Percentiles rank a stretch among this genome's conserved stretches.
Conservation (phyloP, 139 green algal species). For the Trebouxia sp. region DNA sequence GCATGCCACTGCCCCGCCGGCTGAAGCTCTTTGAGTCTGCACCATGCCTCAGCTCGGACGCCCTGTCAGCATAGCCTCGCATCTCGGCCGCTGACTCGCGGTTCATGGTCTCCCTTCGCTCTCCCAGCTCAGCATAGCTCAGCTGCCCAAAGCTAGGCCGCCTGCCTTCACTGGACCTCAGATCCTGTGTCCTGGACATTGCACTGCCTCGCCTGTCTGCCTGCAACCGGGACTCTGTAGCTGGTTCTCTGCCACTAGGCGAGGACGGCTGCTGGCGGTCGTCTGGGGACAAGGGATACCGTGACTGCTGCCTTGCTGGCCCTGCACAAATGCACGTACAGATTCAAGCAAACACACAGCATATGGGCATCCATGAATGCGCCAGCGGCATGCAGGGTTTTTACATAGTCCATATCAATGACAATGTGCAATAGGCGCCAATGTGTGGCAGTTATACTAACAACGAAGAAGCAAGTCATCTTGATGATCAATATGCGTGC, state of each 20-base stretch:
- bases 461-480: no score
- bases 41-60: background rate
- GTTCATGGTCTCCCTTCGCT: background rate
- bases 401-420: no score
- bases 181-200: background rate
- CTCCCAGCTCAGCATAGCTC: constrained; percentile 4
- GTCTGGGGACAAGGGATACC: background rate
- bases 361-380: no score
- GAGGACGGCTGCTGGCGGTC: background rate
- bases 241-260: background rate
- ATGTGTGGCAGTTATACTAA: no score
- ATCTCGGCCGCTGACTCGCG: background rate
- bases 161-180: background rate
- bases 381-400: no score
- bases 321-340: background rate
- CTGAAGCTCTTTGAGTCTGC: background rate
- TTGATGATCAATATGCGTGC: background rate
- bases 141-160: constrained; percentile 10
- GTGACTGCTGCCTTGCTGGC: background rate
- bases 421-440: no score
- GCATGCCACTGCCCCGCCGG: background rate
- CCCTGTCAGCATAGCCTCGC: background rate
- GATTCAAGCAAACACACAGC: no score
- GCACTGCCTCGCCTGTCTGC: background rate
- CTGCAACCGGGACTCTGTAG: background rate